Evolutionary conservation across 2,329 filamentous ascomycete species (phyloP).

Genomic region (Coleophoma cylindrospora): DNA sequence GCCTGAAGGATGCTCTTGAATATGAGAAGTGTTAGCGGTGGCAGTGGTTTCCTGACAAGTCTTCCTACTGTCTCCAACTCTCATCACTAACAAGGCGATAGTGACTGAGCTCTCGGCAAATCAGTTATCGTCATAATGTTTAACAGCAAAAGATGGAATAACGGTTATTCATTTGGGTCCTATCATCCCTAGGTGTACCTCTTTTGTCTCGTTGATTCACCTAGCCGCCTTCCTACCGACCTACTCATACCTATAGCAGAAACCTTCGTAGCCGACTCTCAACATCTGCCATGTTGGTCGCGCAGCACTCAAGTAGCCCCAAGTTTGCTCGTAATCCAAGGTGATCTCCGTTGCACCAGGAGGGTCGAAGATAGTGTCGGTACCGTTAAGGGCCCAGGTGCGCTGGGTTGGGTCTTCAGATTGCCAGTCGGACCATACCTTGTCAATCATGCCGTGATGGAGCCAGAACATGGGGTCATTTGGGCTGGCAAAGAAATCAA

Average conservation of each 20-base stretch:
- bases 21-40: no score
- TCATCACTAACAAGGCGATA: no score
- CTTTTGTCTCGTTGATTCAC: no score
- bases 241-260: neutral
- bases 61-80: no score
- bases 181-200: no score
- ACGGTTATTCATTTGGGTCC: no score
- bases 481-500: neutral
- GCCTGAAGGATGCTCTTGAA: no score
- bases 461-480: slow-evolving; percentile 25
- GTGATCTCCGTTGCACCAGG: neutral
- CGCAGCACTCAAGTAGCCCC: neutral
- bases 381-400: neutral
- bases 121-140: no score
- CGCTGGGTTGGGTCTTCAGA: neutral
- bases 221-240: no score
- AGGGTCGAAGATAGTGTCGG: neutral
- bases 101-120: no score
- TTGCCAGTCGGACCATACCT: slow-evolving; percentile 26
- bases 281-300: neutral
- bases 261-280: neutral
- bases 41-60: no score
- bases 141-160: no score
- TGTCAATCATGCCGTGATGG: slow-evolving; percentile 14
- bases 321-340: neutral